phyloP scores from a whole-genome alignment of 2,329 filamentous ascomycete species.

The Penicillium sp. region DNA sequence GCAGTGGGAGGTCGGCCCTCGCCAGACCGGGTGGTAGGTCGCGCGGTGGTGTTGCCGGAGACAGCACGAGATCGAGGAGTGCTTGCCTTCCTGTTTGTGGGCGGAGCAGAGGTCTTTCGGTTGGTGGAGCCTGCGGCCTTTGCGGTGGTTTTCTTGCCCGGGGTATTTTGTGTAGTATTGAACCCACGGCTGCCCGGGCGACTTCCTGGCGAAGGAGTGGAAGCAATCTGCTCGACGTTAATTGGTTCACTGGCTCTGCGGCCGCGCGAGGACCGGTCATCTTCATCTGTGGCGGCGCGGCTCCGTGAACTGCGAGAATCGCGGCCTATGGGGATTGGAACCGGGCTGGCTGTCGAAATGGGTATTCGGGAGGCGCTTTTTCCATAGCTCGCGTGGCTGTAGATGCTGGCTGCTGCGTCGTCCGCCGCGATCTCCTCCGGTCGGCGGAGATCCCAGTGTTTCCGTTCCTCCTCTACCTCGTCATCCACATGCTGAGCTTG shows the following conservation, averaged over 20 bases:
- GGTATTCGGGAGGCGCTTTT: conserved; percentile 76
- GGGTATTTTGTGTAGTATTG: conserved; percentile 25
- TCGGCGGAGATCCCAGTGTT: conserved; percentile 67
- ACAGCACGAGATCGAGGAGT: conserved; percentile 37
- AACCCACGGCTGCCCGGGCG: conserved; percentile 34
- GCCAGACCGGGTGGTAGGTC: conserved; percentile 62
- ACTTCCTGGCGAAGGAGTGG: conserved; percentile 29
- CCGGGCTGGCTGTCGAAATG: conserved; percentile 72
- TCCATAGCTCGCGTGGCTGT: conserved; percentile 52
- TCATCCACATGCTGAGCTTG: conserved; percentile 40
- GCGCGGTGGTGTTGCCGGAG: conserved; percentile 40
- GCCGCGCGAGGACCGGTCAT: conserved; percentile 54
- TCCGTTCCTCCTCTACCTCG: conserved; percentile 39
- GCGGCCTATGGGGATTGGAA: conserved; percentile 69
- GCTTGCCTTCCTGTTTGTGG: conserved; percentile 39
- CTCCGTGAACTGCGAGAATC: conserved; percentile 64
- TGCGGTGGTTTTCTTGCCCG: conserved; percentile 32
- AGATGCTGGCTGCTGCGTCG: conserved; percentile 47
- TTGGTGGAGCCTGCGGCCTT: conserved; percentile 28
- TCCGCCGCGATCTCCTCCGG: conserved; percentile 71
- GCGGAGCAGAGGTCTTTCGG: conserved; percentile 40
- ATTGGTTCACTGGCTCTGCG: conserved; percentile 61
- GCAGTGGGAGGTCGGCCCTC: conserved; percentile 52
- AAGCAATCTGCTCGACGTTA: conserved; percentile 23
- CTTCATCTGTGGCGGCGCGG: conserved; percentile 55